phyloP scores from a whole-genome alignment of 2,329 filamentous ascomycete genomes.

The Ophiobolus disseminans region DNA sequence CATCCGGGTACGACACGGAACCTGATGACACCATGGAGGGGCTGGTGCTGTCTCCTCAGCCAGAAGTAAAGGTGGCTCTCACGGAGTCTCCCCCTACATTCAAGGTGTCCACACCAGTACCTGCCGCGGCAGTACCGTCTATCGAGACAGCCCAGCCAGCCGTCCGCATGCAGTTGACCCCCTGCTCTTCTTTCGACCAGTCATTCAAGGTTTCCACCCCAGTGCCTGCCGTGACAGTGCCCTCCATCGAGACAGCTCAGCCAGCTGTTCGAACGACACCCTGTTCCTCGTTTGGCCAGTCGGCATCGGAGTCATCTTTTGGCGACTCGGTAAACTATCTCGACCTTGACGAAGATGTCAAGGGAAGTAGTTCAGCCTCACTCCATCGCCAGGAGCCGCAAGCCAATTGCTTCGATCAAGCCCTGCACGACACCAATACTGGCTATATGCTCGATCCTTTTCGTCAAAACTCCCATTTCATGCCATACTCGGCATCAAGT shows the following conservation, averaged over 20 bases:
- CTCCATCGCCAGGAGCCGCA: conserved; percentile 5
- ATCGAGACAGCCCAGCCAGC: no score
- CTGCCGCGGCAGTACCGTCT: no score
- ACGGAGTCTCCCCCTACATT: background rate
- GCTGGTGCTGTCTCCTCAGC: no score
- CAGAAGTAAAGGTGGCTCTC: background rate
- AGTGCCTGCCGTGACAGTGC: background rate
- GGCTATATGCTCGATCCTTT: no score
- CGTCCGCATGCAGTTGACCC: no score
- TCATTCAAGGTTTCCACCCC: no score
- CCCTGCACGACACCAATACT: conserved; percentile 12
- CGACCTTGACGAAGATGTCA: conserved; percentile 15
- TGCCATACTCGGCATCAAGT: background rate
- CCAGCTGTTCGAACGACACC: conserved; percentile 2
- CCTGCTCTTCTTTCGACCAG: no score
- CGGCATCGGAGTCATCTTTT: conserved; percentile 12
- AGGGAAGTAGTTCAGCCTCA: conserved; percentile 6
- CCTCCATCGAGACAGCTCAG: background rate
- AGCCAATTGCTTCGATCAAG: conserved; percentile 2
- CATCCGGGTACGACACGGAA: conserved; percentile 31
- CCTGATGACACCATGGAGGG: conserved; percentile 21
- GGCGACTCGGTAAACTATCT: conserved; percentile 13
- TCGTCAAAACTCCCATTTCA: no score
- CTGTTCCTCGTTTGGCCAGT: conserved; percentile 9
- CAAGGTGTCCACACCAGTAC: background rate